Evolutionary conservation across 345 rosid species (phyloP).

Genomic region (Stellera chamaejasme): DNA sequence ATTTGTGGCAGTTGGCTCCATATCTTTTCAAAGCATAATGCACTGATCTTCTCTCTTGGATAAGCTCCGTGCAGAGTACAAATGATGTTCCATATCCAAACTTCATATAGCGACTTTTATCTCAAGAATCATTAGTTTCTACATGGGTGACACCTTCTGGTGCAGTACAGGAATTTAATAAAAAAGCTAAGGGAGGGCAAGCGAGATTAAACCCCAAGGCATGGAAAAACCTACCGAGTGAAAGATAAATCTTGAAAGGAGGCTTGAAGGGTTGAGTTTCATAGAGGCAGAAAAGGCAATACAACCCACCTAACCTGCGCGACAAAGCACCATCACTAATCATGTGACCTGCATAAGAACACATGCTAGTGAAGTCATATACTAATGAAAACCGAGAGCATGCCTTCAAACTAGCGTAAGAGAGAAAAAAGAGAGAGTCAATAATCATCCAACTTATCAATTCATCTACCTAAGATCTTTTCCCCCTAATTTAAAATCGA

Average conservation of each 20-base stretch:
- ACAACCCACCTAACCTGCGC: constrained; percentile 67
- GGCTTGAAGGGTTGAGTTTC: constrained; percentile 85
- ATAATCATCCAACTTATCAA: background rate
- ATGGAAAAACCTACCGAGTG: constrained; percentile 42
- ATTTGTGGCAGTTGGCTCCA: too few relatives aligned
- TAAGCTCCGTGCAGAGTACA: too few relatives aligned
- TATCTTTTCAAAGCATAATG: too few relatives aligned
- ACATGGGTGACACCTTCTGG: too few relatives aligned
- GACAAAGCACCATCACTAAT: constrained; percentile 42
- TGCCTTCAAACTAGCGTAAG: background rate
- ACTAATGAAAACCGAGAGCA: background rate
- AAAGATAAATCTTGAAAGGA: constrained; percentile 60
- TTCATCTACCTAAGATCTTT: too few relatives aligned
- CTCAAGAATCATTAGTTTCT: too few relatives aligned
- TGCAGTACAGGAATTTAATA: background rate
- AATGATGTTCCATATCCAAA: too few relatives aligned
- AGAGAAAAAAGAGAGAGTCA: background rate
- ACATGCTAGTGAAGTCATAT: background rate
- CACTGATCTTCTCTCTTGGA: too few relatives aligned
- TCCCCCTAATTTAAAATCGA: too few relatives aligned
- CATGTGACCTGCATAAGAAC: constrained; percentile 57
- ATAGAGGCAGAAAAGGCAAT: constrained; percentile 86
- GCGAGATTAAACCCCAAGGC: background rate
- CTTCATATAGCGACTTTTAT: too few relatives aligned
- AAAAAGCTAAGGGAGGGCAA: background rate